Conservation (phyloP, 2,329 filamentous ascomycete genomes). For the Aspergillus fischeri region DNA sequence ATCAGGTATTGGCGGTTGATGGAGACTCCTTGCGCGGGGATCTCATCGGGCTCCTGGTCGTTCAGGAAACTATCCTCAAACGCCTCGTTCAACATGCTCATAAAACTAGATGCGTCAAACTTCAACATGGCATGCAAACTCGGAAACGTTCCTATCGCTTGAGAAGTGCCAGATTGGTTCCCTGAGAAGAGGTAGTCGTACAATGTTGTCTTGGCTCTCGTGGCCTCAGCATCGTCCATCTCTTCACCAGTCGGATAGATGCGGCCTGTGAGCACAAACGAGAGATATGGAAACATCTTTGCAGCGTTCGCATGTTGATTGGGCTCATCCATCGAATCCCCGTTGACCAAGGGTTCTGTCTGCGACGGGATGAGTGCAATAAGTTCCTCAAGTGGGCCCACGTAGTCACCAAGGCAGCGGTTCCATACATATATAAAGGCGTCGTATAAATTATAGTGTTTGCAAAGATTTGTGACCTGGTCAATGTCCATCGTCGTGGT, state of each 20-base stretch:
- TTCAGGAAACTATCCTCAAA: constrained; percentile 96
- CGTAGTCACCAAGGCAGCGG: constrained; percentile 79
- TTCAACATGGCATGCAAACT: constrained; percentile 79
- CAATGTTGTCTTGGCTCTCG: constrained; percentile 76
- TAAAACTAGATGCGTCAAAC: constrained; percentile 85
- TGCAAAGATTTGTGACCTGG: constrained; percentile 85
- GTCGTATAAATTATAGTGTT: constrained; percentile 87
- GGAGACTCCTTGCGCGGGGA: constrained; percentile 52
- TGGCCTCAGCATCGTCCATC: constrained; percentile 68
- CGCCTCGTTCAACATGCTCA: constrained; percentile 93
- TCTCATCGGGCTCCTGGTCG: constrained; percentile 63
- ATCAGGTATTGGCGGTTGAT: constrained; percentile 91
- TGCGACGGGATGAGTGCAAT: constrained; percentile 45
- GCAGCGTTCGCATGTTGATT: constrained; percentile 62
- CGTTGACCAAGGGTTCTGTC: constrained; percentile 24
- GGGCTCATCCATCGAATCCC: constrained; percentile 52
- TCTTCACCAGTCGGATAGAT: constrained; percentile 82
- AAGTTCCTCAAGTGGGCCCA: constrained; percentile 84
- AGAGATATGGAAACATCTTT: constrained; percentile 93
- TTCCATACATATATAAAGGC: constrained; percentile 98
- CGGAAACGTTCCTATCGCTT: constrained; percentile 71
- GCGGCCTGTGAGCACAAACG: constrained; percentile 82
- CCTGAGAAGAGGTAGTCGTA: constrained; percentile 95
- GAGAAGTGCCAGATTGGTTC: constrained; percentile 43
- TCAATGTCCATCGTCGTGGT: constrained; percentile 90